Percentiles rank a stretch among this genome's conserved stretches.
Evolutionary conservation across 2,329 filamentous ascomycete genomes (phyloP).

Genomic region (Monosporascus sp.): DNA sequence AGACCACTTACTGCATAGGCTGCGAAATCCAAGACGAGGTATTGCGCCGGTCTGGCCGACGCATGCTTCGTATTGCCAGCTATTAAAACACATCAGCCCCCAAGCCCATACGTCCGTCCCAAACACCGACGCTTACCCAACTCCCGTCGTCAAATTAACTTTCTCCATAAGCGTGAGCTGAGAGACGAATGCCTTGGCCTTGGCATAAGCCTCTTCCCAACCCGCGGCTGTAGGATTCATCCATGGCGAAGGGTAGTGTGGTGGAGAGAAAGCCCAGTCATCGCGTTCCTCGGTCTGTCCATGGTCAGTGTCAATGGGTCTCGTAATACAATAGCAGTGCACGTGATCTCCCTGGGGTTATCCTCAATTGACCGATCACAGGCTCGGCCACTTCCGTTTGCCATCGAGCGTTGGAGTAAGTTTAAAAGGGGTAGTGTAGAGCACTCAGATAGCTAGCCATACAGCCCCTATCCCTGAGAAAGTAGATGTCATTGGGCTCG

Average conservation of each 20-base stretch:
- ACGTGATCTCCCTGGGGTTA: too few relatives aligned
- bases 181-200: conserved; percentile 74
- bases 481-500: not conserved
- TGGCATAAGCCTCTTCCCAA: conserved; percentile 72
- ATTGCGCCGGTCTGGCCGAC: conserved; percentile 72
- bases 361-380: too few relatives aligned
- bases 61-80: conserved; percentile 65
- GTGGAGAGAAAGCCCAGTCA: conserved; percentile 21
- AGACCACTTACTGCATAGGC: conserved; percentile 51
- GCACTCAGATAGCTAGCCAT: not conserved
- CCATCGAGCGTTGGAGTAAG: too few relatives aligned
- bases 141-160: conserved; percentile 90
- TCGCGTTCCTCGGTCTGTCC: conserved; percentile 16
- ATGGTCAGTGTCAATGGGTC: conserved; percentile 9
- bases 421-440: too few relatives aligned
- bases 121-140: conserved; percentile 53
- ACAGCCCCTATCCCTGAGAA: not conserved
- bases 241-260: conserved; percentile 80
- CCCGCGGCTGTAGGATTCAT: conserved; percentile 64
- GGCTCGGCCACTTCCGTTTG: too few relatives aligned
- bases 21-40: conserved; percentile 63
- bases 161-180: conserved; percentile 82
- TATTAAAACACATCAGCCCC: conserved; percentile 19
- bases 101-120: not conserved
- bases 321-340: not conserved